Evolutionary conservation across 2,329 filamentous ascomycete genomes (phyloP).

Genomic region (Purpureocillium takamizusanense): DNA sequence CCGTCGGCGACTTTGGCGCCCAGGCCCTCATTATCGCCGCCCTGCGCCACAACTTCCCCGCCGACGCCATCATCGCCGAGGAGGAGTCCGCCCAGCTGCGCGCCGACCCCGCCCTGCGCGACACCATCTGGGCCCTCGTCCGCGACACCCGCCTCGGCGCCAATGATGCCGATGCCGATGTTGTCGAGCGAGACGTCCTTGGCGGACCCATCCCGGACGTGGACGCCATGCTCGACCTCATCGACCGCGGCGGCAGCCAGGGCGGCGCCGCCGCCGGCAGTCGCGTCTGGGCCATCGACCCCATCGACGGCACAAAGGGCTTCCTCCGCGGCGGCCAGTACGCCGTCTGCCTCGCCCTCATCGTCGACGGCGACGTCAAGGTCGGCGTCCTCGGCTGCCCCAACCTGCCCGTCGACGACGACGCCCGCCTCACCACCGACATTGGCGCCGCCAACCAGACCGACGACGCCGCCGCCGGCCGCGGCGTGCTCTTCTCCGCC

Average conservation of each 20-base stretch:
- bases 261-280: constrained; percentile 63
- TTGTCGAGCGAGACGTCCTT: constrained; percentile 36
- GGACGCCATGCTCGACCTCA: constrained; percentile 57
- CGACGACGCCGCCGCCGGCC: constrained; percentile 64
- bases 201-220: constrained; percentile 61
- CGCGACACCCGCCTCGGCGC: constrained; percentile 53
- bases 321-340: constrained; percentile 96
- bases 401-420: constrained; percentile 84
- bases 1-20: constrained; percentile 94
- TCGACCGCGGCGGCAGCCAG: constrained; percentile 59
- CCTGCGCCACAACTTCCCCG: constrained; percentile 79
- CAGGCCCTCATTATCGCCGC: constrained; percentile 93
- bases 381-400: constrained; percentile 93
- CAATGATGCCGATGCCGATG: constrained; percentile 42
- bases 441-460: constrained; percentile 67
- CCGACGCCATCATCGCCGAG: constrained; percentile 87
- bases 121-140: constrained; percentile 75
- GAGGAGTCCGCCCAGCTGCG: constrained; percentile 81
- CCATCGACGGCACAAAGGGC: constrained; percentile 95
- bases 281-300: constrained; percentile 92
- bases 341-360: constrained; percentile 83
- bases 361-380: constrained; percentile 89
- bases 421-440: constrained; percentile 46
- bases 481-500: constrained; percentile 83
- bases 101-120: constrained; percentile 56